Conservation (phyloP, 345 rosid genomes). For the Citrus sp. region DNA sequence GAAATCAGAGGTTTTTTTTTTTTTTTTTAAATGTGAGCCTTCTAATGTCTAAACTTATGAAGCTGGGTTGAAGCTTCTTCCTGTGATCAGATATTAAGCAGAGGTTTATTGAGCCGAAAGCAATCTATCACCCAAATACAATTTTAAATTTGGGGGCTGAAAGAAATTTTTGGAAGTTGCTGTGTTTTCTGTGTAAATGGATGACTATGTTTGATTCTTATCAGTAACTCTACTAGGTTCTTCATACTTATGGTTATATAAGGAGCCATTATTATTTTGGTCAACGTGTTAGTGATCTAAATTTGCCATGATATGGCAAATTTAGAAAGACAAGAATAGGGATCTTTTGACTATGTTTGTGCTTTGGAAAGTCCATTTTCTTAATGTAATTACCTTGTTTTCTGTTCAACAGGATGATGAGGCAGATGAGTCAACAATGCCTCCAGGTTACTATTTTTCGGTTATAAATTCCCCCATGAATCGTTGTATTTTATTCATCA, state of each 20-base stretch:
- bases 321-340: not conserved
- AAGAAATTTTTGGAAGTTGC: not conserved
- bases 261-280: not conserved
- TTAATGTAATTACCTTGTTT: slow-evolving; percentile 7
- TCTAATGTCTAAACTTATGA: not conserved
- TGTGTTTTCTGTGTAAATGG: not conserved
- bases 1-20: not conserved
- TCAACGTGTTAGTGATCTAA: not conserved
- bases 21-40: not conserved
- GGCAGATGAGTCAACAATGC: slow-evolving; percentile 47
- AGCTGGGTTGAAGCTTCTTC: not conserved
- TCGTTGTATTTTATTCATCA: not conserved
- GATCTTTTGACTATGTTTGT: not conserved
- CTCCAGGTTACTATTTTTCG: slow-evolving; percentile 56
- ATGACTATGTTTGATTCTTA: not conserved
- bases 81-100: not conserved
- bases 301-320: not conserved
- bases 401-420: slow-evolving; percentile 67
- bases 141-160: not conserved
- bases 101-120: not conserved
- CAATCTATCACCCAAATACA: not conserved
- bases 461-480: not conserved
- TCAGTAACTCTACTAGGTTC: not conserved
- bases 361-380: slow-evolving; percentile 6
- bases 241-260: not conserved